Evolutionary conservation across 192 early-diverging fungal species (phyloP).

Genomic region (Backusella westeae): DNA sequence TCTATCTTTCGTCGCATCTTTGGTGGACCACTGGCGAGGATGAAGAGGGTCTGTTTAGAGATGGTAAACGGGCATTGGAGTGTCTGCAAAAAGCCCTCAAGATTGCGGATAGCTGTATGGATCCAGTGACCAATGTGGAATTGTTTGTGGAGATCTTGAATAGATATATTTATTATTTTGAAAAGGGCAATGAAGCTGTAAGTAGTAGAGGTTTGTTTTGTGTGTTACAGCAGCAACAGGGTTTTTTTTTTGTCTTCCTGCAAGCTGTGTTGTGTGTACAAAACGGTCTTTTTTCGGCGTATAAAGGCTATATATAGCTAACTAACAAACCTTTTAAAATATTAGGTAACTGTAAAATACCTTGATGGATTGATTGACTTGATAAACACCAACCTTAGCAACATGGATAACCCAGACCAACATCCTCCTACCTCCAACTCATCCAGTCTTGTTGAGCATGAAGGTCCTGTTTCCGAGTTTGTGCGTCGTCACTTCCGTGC

Average conservation of each 20-base stretch:
- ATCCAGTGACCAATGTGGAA: conserved; percentile 83
- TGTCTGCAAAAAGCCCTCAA: conserved; percentile 94
- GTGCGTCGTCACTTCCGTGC: conserved; percentile 70
- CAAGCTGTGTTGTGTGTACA: background rate
- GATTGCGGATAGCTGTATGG: conserved; percentile 92
- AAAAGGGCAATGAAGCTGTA: conserved; percentile 86
- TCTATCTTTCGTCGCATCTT: conserved; percentile 82
- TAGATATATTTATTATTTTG: conserved; percentile 93
- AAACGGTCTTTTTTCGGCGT: background rate
- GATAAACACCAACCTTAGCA: conserved; percentile 81
- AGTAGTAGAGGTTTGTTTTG: conserved; percentile 17
- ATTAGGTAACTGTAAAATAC: conserved; percentile 85
- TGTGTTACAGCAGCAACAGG: too few species aligned
- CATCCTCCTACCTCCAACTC: conserved; percentile 59
- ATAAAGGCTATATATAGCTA: background rate
- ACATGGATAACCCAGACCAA: conserved; percentile 73
- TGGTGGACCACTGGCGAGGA: conserved; percentile 75
- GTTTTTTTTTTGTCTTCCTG: too few species aligned
- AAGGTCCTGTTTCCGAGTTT: conserved; percentile 60
- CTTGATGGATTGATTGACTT: conserved; percentile 93
- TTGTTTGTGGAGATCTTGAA: conserved; percentile 97
- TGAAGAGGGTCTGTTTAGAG: conserved; percentile 63
- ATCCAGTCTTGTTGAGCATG: conserved; percentile 59
- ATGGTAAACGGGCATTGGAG: conserved; percentile 87
- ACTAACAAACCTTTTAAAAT: background rate